Percentiles rank a stretch among this genome's conserved stretches.
Evolutionary conservation across 129 eudicot species (phyloP).

Genomic region (Apium graveolens): DNA sequence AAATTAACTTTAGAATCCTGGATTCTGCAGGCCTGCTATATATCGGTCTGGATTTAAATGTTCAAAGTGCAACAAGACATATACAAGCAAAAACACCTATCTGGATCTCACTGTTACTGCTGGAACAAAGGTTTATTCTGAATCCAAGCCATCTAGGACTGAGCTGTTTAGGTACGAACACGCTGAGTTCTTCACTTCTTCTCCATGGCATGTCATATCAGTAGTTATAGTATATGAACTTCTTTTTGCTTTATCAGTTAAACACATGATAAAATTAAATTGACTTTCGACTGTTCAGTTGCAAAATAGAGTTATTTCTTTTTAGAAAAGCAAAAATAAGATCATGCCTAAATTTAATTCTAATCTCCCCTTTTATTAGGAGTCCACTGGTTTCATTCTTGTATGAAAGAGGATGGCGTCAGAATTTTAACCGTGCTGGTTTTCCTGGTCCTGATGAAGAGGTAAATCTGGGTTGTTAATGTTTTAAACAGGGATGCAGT

Average conservation of each 20-base stretch:
- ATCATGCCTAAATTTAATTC: conserved; percentile 5
- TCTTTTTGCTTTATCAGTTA: not conserved
- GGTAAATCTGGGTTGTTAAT: conserved; percentile 29
- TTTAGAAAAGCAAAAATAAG: too few species aligned
- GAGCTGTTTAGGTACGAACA: conserved; percentile 59
- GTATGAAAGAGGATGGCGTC: conserved; percentile 99
- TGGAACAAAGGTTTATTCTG: conserved; percentile 53
- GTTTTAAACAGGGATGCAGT: not conserved
- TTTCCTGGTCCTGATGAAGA: conserved; percentile 97
- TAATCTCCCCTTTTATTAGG: conserved; percentile 29
- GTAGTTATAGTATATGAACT: not conserved
- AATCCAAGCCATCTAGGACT: conserved; percentile 23
- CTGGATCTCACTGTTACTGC: conserved; percentile 69
- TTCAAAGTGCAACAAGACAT: conserved; percentile 24
- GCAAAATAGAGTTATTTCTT: too few species aligned
- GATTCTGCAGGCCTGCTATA: conserved; percentile 6
- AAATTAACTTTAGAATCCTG: conserved; percentile 12
- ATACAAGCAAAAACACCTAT: conserved; percentile 84
- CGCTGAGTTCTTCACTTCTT: too few species aligned
- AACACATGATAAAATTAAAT: too few species aligned
- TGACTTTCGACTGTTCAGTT: too few species aligned
- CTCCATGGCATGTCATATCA: not conserved
- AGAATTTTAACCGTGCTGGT: conserved; percentile 64
- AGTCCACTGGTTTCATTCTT: conserved; percentile 83
- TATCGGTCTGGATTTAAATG: conserved; percentile 11